Base-by-base conservation (phyloP, 2,329 filamentous ascomycete species). In the Fusarium sacchari region DNA sequence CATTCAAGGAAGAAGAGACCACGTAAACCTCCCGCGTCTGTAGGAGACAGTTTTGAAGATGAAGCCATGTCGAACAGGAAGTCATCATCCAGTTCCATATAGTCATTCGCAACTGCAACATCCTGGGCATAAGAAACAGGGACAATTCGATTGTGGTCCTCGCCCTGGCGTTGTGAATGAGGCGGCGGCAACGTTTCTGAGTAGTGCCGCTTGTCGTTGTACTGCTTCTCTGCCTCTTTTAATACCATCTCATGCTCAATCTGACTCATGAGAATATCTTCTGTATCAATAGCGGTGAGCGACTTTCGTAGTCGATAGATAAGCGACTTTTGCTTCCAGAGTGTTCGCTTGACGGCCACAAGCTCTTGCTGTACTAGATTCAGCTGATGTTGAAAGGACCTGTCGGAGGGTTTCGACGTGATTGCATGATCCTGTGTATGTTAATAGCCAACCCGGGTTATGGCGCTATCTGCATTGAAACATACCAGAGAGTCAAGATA, bases 341-440 rank as follows among this genome's bases (percentile, higher is more conserved):
- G 68, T 5, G 80, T 83, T 32, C 80, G 78, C 44, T 77, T 80
- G 30, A 86, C 79, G 24, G 83, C 80, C 26, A 76, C 74, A 36
- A 86, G 76, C 67, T 87, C 84, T 61, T 86, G 82, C 24, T 81
- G 80, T 2, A 85, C 78, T 20, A 84, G 79, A 42, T 81, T 81
- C 56, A 87, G 79, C 22, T 80, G 79, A 56, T 83, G 81, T 62
- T 86, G 82, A 43, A 83, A 82, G 5, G 82, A 81, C 26, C 83
- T 80, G 44, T 85, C 81, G 4, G 84, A 83, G 7, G 80, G 80
- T 28, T 83, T 82, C 6, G 80, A 81, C 12, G 77, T 79, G 52
- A 87, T 84, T 6, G 83, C 80, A 22, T 81, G 81, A 64, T 85
- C 83, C 83, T 84, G 42, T 4, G 57, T 6, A 8, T 26, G 39